A percentile compares a stretch with the other conserved stretches of the same genome.
Evolutionary conservation across 148 eudicot species (phyloP).

Genomic region (Amaranthus hypochondriacus): DNA sequence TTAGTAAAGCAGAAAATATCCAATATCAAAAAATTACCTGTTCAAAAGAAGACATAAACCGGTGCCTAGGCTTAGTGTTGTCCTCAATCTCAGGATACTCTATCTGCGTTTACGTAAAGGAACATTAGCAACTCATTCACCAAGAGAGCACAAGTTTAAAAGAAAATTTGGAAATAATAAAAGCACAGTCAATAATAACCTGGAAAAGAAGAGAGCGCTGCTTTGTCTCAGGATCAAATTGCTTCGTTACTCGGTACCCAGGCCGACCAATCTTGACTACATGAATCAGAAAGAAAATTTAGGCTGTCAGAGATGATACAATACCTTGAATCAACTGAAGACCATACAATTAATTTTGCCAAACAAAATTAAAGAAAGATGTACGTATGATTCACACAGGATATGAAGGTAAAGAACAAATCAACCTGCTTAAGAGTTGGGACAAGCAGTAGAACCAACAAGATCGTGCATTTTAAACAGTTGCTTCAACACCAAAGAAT

Average conservation of each 20-base stretch:
- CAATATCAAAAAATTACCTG: constrained; percentile 42
- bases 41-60: constrained; percentile 95
- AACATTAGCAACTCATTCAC: constrained; percentile 6
- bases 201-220: constrained; percentile 95
- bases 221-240: constrained; percentile 84
- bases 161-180: not conserved
- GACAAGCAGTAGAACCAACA: not conserved
- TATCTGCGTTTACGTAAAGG: constrained; percentile 44
- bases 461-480: constrained; percentile 2
- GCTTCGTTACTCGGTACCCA: constrained; percentile 95
- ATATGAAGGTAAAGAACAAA: not conserved
- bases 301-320: constrained; percentile 3
- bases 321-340: not conserved
- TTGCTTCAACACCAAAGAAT: not conserved
- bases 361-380: not conserved
- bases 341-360: not conserved
- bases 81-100: constrained; percentile 97
- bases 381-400: not conserved
- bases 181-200: constrained; percentile 32
- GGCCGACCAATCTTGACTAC: constrained; percentile 97
- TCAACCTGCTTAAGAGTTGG: not conserved
- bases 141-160: not conserved
- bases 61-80: constrained; percentile 81
- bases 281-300: constrained; percentile 15
- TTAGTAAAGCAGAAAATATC: not conserved